Conservation (phyloP, 2,329 filamentous ascomycete genomes). For the Macrophomina pseudophaseolina region DNA sequence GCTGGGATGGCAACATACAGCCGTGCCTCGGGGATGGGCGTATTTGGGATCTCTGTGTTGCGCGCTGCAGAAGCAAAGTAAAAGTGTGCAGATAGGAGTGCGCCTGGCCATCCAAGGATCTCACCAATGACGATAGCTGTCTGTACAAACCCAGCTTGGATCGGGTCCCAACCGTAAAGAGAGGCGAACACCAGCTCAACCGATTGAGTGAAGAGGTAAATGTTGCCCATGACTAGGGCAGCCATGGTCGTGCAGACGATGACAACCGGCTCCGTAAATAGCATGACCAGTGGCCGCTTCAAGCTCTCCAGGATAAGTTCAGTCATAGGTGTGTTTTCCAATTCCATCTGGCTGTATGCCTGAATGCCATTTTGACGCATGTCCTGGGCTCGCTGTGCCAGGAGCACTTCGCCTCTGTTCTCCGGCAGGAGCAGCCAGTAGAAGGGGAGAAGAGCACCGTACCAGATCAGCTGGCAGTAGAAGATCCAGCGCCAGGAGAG, state of each 20-base stretch:
- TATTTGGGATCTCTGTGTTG: conserved; percentile 15
- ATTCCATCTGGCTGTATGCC: conserved; percentile 44
- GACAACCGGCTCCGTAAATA: conserved; percentile 57
- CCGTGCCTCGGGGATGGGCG: conserved; percentile 48
- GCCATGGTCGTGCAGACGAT: conserved; percentile 56
- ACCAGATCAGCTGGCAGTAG: conserved; percentile 46
- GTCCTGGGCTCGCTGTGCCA: conserved; percentile 43
- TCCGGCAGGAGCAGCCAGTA: conserved; percentile 51
- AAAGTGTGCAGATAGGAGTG: conserved; percentile 43
- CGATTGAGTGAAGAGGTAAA: conserved; percentile 58
- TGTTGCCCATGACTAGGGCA: conserved; percentile 52
- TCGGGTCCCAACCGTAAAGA: conserved; percentile 49
- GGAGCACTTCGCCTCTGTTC: conserved; percentile 54
- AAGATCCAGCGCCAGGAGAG: conserved; percentile 47
- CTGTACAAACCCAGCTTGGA: conserved; percentile 53
- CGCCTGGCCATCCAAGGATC: conserved; percentile 46
- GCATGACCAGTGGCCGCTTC: conserved; percentile 44
- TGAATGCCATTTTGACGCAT: conserved; percentile 35
- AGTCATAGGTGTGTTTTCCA: conserved; percentile 37
- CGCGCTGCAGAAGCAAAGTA: conserved; percentile 48
- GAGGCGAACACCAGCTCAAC: conserved; percentile 49
- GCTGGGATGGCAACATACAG: conserved; percentile 51
- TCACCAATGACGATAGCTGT: conserved; percentile 54
- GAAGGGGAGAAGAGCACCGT: conserved; percentile 49
- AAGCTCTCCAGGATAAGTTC: conserved; percentile 39